Percentiles rank a stretch among this genome's conserved stretches.
phyloP scores from a whole-genome alignment of 208 protist species.

The Leishmania gerbilli region DNA sequence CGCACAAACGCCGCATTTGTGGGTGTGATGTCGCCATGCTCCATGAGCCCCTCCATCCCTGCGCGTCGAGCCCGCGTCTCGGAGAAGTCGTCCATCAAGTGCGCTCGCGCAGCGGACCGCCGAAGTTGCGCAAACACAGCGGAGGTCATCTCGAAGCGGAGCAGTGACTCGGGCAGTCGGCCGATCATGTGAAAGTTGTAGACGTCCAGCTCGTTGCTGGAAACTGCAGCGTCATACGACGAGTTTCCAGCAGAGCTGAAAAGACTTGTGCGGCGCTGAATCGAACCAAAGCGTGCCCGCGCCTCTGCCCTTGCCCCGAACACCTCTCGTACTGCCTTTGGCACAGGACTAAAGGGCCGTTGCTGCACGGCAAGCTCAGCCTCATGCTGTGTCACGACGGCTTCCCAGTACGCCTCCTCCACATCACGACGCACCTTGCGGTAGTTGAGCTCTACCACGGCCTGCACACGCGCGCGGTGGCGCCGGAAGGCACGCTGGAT shows the following conservation, averaged over 20 bases:
- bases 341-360: conserved; percentile 1
- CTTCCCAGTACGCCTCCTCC: conserved; percentile 58
- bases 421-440: conserved; percentile 44
- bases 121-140: conserved; percentile 29
- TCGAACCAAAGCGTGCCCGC: conserved; percentile 1
- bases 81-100: conserved; percentile 30
- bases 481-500: conserved; percentile 57
- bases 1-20: background rate
- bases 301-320: conserved; percentile 9
- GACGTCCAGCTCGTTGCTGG: conserved; percentile 45
- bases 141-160: conserved; percentile 46
- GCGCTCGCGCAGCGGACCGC: conserved; percentile 25
- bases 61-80: conserved; percentile 6
- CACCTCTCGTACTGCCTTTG: conserved; percentile 8
- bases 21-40: background rate
- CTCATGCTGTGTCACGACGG: conserved; percentile 37
- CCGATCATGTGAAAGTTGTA: conserved; percentile 52
- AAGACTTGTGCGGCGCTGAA: background rate
- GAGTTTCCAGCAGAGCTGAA: background rate
- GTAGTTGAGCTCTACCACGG: conserved; percentile 64
- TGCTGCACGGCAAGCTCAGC: conserved; percentile 32
- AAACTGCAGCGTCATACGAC: background rate
- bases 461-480: conserved; percentile 38
- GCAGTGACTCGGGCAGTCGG: conserved; percentile 54
- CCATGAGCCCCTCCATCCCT: background rate